These are phyloP conservation scores for Malassezia japonica DNA, from an alignment of 1,284 basidiomycete genomes.

Conservation along the genomic window DNA sequence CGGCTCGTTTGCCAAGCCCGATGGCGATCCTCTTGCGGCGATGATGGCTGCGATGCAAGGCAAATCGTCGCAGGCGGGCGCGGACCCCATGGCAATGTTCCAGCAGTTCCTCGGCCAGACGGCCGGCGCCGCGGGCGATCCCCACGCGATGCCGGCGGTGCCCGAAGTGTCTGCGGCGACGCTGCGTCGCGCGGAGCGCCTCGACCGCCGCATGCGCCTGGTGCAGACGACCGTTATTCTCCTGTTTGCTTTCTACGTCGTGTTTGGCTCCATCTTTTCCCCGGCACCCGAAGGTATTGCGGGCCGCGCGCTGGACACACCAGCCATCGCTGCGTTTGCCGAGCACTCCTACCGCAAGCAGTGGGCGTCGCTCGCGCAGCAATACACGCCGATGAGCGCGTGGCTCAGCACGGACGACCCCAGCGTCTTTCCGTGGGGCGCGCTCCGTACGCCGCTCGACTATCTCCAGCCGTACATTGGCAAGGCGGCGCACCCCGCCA, in stretches of 20 bases:
- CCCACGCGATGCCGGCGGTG: not conserved
- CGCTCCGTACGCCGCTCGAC: constrained; percentile 12
- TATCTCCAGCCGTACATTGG: constrained; percentile 5
- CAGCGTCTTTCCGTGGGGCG: constrained; percentile 13
- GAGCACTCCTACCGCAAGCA: constrained; percentile 9
- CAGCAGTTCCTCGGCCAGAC: constrained; percentile 19
- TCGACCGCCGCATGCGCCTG: constrained; percentile 11
- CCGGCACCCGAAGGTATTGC: constrained; percentile 3
- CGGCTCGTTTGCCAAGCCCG: not conserved
- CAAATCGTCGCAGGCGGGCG: not conserved
- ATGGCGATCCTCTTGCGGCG: constrained; percentile 20
- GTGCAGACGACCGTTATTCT: constrained; percentile 10
- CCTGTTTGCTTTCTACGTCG: constrained; percentile 11
- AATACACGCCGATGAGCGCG: constrained; percentile 10
- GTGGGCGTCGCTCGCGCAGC: constrained; percentile 15
- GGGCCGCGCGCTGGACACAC: constrained; percentile 8
- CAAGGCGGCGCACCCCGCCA: not conserved
- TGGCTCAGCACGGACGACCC: constrained; percentile 17
- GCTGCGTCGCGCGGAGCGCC: constrained; percentile 1
- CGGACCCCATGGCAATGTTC: constrained; percentile 20
- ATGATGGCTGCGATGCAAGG: constrained; percentile 31
- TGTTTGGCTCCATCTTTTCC: constrained; percentile 11
- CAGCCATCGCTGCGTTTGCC: not conserved
- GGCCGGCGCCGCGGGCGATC: not conserved
- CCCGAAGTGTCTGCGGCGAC: not conserved